A percentile compares a stretch with the other conserved stretches of the same genome.
Evolutionary conservation across 2,329 filamentous ascomycete species (phyloP).

Genomic region (Stemphylium beticola): DNA sequence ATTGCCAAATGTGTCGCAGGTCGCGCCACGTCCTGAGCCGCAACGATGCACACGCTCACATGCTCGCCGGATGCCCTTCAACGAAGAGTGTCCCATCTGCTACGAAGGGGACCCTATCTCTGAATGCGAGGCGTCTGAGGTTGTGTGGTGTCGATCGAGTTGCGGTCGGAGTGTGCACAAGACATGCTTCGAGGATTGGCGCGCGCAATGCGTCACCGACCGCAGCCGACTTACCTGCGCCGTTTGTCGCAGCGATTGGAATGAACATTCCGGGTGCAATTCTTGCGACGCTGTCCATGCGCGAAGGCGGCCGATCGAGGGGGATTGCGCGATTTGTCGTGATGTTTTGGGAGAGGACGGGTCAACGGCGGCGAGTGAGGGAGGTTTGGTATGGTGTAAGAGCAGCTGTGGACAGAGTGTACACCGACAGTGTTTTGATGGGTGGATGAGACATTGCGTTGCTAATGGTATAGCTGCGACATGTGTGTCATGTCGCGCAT

Average conservation of each 20-base stretch:
- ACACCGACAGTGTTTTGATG: constrained; percentile 19
- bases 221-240: constrained; percentile 6
- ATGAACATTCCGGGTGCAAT: constrained; percentile 1
- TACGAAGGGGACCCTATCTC: constrained; percentile 13
- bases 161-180: constrained; percentile 24
- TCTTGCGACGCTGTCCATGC: constrained; percentile 1
- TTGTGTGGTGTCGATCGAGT: constrained; percentile 26
- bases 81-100: constrained; percentile 31
- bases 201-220: neutral
- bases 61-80: constrained; percentile 22
- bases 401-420: constrained; percentile 22
- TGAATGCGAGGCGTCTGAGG: neutral
- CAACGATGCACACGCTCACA: constrained; percentile 13
- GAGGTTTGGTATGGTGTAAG: constrained; percentile 22
- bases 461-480: too few species aligned
- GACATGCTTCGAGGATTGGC: constrained; percentile 24
- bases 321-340: constrained; percentile 10
- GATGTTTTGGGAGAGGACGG: neutral
- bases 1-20: neutral
- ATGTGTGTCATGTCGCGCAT: too few species aligned
- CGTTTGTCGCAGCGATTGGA: constrained; percentile 23
- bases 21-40: neutral
- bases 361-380: too few species aligned
- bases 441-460: too few species aligned
- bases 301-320: neutral